Evolutionary conservation across 2,329 filamentous ascomycete species (phyloP), one percentile per base, ranked within the genome.

Genomic region (Aaosphaeria arxii): DNA sequence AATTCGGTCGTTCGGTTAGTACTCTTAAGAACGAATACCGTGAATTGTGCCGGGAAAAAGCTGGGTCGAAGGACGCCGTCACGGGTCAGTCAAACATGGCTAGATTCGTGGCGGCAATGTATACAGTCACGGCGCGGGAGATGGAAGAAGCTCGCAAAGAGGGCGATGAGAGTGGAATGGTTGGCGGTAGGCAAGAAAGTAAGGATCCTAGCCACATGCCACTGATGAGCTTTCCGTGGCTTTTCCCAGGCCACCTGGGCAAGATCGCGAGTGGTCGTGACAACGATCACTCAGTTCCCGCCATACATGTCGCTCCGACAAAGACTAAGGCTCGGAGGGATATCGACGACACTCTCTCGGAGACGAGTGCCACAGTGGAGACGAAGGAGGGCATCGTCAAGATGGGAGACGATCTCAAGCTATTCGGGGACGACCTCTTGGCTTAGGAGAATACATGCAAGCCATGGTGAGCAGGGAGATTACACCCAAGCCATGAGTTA

Each of bases 151-250:
- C 85, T 0, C 67, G 86, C 4, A 68, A 74, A 17, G 79, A 84
- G 56, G 74, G 74, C 33, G 65, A 67, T 2, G 48, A 65, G n/a
- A 71, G 58, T 1, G 71, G 69, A 52, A 59, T 68, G 2, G 69
- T 69, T 5, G 75, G 66, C 11, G 73, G 71, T 1, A 54, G 62
- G 30, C 57, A 62, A n/a, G 59, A 70, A 24, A 65, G 62, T 17
- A 71, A 72, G 61, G 71, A 69, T 7, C 61, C 75, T 2, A 74
- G 74, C 6, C 88, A 74, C 2, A 86, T 91, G 77, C 92, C 94
- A 0, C 74, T 97, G 6, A 94, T 96, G 58, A 94, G 87, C 50
- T 97, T 96, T 59, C 92, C 94, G 0, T 99, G 94, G 94, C 75
- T 97, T 2, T 95, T 97, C 54, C 78, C 84, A 9, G 78, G 80